A percentile compares a stretch with the other conserved stretches of the same genome.
phyloP scores from a whole-genome alignment of 1,139 yeast species.

The Hyphopichia burtonii region DNA sequence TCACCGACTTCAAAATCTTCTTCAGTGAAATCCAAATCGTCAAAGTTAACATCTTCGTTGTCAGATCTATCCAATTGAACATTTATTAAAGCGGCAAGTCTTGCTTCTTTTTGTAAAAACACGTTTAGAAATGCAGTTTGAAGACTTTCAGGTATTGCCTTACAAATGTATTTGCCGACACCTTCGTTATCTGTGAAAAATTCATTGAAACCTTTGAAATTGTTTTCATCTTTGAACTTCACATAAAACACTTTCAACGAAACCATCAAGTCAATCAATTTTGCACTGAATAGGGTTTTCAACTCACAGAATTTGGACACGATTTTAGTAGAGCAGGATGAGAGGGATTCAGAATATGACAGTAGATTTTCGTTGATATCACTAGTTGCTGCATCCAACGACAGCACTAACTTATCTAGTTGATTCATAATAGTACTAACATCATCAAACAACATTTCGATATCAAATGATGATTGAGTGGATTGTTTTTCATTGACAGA shows the following conservation, averaged over 20 bases:
- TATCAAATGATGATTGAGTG: constrained; percentile 17
- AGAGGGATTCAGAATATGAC: constrained; percentile 9
- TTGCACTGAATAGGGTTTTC: constrained; percentile 23
- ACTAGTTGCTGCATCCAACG: constrained; percentile 6
- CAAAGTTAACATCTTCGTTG: constrained; percentile 58
- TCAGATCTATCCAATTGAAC: constrained; percentile 52
- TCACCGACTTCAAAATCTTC: constrained; percentile 7
- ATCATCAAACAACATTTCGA: constrained; percentile 16
- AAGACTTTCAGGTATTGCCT: constrained; percentile 18
- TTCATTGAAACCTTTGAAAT: constrained; percentile 25
- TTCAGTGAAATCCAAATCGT: constrained; percentile 23
- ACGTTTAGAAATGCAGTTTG: constrained; percentile 27
- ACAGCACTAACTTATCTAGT: constrained; percentile 2
- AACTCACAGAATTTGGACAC: constrained; percentile 20
- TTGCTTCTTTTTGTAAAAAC: constrained; percentile 36
- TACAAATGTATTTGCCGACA: constrained; percentile 12
- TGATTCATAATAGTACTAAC: constrained; percentile 4
- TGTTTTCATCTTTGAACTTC: constrained; percentile 24
- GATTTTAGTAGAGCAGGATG: constrained; percentile 5
- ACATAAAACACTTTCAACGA: constrained; percentile 34
- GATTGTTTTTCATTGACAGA: constrained; percentile 13
- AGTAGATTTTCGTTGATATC: constrained; percentile 10
- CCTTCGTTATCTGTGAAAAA: constrained; percentile 21
- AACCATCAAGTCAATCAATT: constrained; percentile 31
- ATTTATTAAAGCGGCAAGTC: constrained; percentile 22